phyloP scores from a whole-genome alignment of 345 rosid species.

The Hibiscus mutabilis region DNA sequence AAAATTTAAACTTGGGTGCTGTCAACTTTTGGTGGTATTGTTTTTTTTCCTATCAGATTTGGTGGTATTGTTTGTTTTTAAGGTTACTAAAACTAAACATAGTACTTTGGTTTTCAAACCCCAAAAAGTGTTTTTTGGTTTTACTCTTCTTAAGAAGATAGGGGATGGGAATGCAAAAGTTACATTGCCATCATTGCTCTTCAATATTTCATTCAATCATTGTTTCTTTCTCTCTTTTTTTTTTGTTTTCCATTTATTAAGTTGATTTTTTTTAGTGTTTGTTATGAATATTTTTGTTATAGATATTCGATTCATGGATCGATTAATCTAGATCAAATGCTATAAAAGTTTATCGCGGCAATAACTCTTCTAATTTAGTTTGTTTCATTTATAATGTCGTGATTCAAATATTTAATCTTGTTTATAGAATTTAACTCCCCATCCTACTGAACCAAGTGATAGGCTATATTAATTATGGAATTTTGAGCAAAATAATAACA shows the following conservation, averaged over 20 bases:
- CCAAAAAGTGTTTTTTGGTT: neutral
- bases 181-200: neutral
- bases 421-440: no score
- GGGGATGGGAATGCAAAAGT: neutral
- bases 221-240: neutral
- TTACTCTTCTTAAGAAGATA: neutral
- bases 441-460: no score
- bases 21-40: neutral
- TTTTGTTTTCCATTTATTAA: neutral
- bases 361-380: no score
- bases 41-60: neutral
- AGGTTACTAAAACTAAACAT: neutral
- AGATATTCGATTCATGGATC: no score
- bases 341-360: no score
- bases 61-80: neutral
- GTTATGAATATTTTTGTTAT: neutral
- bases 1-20: no score
- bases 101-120: neutral
- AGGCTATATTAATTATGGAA: no score
- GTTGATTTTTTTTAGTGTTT: neutral
- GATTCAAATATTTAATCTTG: no score
- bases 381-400: no score
- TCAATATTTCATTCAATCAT: neutral
- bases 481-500: no score
- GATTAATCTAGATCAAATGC: no score